phyloP scores from a whole-genome alignment of 2,329 filamentous ascomycete species.

The Cercospora janseana region DNA sequence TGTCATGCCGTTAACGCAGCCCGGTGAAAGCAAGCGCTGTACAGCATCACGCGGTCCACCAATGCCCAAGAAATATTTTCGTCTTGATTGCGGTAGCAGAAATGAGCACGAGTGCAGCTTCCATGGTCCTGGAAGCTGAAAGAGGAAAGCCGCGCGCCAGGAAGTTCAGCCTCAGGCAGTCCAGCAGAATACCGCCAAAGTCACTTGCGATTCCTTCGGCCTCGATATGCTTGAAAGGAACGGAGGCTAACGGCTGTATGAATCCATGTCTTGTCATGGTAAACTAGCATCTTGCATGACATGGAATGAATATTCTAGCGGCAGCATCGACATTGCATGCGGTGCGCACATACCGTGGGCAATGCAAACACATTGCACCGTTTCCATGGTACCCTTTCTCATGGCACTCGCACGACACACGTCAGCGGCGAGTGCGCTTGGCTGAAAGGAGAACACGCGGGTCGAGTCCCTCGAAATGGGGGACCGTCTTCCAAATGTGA shows the following conservation, averaged over 20 bases:
- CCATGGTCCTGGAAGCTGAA: background rate
- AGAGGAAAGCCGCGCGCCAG: constrained; percentile 2
- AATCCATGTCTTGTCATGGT: background rate
- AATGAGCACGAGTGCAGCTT: background rate
- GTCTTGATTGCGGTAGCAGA: constrained; percentile 1
- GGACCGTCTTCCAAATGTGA: constrained; percentile 6
- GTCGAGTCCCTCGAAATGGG: background rate
- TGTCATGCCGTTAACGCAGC: background rate
- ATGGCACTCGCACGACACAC: constrained; percentile 5
- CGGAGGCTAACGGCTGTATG: constrained; percentile 7
- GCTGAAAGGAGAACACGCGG: too few species aligned
- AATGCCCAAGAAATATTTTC: background rate
- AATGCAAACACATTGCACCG: background rate
- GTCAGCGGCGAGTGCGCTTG: constrained; percentile 2
- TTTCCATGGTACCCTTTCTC: constrained; percentile 5
- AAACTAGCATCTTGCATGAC: constrained; percentile 5
- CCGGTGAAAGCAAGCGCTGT: background rate
- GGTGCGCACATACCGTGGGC: constrained; percentile 3
- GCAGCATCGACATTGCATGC: constrained; percentile 6
- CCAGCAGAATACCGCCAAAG: background rate
- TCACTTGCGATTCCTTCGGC: background rate
- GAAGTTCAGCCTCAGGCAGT: background rate
- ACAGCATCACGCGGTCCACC: background rate
- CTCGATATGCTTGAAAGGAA: background rate
- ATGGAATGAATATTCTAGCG: constrained; percentile 9